Base-by-base conservation (phyloP, 306 rosid genomes). In the Rosa lucieae region DNA sequence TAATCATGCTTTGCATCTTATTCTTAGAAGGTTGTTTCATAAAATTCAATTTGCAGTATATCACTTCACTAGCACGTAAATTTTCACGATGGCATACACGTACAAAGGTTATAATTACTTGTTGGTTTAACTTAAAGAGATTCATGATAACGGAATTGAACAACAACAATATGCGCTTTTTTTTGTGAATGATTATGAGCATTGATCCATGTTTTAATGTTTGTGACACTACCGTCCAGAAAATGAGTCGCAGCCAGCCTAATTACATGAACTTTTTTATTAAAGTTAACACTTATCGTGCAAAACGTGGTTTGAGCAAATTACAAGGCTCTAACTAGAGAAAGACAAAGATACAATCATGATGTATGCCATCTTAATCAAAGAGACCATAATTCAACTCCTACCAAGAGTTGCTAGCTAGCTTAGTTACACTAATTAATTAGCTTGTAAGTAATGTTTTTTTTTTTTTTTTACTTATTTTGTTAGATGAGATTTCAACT, bases 91-190 rank as follows among this genome's bases (percentile, higher is more conserved):
- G 15, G 17, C 6, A 23, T 23, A 8, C 26, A 59, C 14, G 11
- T 58, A 10, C 11, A 8, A 55, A 55, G 26, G 61, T 40, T 14
- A 35, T 42, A 52, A 13, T 67, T 72, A 37, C 52, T 70, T 46
- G 51, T 44, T 70, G n/a, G 35, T 9, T 23, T 40, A 12, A 66
- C 77, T 47, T 72, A 52, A 66, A 35, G 80, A 62, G 67, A 8
- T 49, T 81, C 67, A 86, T 84, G 81, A 84, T 86, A 77, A 26
- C 10, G 35, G 37, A 61, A 67, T 42, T 73, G 80, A 58, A 75
- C 70, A 62, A 40, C 20, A 63, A 13, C 46, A 65, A 59, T 8
- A 63, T 77, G 75, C 40, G 4, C 58, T 23, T 46, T 1, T 49
- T 14, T 46, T 14, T 46, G 43, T 43, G 56, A 14, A 14, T 26